These are phyloP conservation scores for Aspergillus sp. DNA, from an alignment of 2,329 filamentous ascomycete genomes.

Conservation along the genomic window DNA sequence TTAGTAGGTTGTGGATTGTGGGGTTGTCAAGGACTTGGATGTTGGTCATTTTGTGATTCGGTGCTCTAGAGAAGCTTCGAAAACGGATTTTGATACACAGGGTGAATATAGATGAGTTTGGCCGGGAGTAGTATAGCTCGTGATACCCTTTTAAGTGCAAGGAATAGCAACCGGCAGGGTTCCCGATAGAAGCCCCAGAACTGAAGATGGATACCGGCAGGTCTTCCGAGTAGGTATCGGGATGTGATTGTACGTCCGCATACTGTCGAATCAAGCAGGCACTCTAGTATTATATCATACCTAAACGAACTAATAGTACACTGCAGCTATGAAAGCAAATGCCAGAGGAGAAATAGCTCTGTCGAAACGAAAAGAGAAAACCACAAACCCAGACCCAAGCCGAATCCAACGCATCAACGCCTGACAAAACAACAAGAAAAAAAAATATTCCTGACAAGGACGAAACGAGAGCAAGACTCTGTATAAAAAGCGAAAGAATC, in stretches of 20 bases:
- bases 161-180: no score
- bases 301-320: conserved; percentile 3
- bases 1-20: conserved; percentile 1
- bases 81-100: no score
- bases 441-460: conserved; percentile 11
- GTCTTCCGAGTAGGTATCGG: no score
- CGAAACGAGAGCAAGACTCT: conserved; percentile 6
- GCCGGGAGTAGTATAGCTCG: no score
- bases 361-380: conserved; percentile 7
- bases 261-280: background rate
- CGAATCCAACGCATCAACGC: conserved; percentile 31
- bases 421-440: conserved; percentile 12
- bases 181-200: no score
- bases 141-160: no score
- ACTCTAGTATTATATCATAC: conserved; percentile 2
- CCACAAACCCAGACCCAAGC: conserved; percentile 22
- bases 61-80: no score
- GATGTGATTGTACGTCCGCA: no score
- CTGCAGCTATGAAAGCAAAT: background rate
- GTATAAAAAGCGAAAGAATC: conserved; percentile 6
- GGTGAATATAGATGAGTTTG: no score
- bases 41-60: background rate
- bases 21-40: conserved; percentile 2
- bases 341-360: background rate
- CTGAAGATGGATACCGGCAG: no score